phyloP scores from a whole-genome alignment of 306 rosid species.

The Echinosophora koreensis region DNA sequence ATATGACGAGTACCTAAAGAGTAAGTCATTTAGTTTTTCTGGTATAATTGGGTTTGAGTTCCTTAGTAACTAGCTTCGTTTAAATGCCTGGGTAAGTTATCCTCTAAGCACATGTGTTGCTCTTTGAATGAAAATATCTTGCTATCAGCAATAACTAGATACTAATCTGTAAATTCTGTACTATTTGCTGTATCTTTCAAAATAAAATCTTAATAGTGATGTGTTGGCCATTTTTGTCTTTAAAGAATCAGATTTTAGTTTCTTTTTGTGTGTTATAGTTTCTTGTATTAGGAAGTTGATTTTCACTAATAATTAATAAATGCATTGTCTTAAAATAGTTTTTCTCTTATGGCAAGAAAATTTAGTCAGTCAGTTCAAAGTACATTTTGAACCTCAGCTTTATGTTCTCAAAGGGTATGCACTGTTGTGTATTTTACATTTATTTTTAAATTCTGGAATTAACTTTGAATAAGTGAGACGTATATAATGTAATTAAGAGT shows the following conservation, averaged over 20 bases:
- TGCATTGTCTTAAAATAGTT: background rate
- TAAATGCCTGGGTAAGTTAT: slow-evolving; percentile 6
- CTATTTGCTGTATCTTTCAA: background rate
- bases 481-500: background rate
- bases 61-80: slow-evolving; percentile 7
- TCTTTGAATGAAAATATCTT: slow-evolving; percentile 19
- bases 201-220: background rate
- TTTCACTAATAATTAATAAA: background rate
- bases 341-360: background rate
- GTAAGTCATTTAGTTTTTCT: slow-evolving; percentile 66
- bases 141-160: slow-evolving; percentile 22
- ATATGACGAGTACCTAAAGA: slow-evolving; percentile 79
- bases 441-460: background rate
- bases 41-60: slow-evolving; percentile 18
- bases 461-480: background rate
- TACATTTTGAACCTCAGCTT: background rate
- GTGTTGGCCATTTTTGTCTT: background rate
- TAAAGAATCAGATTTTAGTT: slow-evolving; percentile 4
- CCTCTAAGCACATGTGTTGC: slow-evolving; percentile 1
- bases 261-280: background rate
- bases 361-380: background rate
- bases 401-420: background rate
- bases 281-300: background rate
- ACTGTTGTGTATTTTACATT: background rate
- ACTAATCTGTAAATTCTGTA: slow-evolving; percentile 17